Evolutionary conservation across 345 rosid species (phyloP).

Genomic region (Aurinia saxatilis): DNA sequence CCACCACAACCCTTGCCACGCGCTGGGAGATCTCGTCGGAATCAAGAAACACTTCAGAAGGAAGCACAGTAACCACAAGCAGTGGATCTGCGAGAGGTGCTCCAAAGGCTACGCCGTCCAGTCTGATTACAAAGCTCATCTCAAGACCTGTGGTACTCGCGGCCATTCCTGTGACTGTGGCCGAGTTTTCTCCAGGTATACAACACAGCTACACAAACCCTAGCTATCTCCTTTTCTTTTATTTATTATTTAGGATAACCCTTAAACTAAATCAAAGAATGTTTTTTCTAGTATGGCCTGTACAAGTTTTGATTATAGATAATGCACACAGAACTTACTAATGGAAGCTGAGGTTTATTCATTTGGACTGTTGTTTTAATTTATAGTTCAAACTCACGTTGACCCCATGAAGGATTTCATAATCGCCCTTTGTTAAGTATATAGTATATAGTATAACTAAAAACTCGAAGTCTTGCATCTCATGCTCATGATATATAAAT

Average conservation of each 20-base stretch:
- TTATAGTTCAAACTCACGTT: constrained; percentile 15
- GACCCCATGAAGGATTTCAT: constrained; percentile 21
- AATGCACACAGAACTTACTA: constrained; percentile 10
- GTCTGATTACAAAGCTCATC: constrained; percentile 97
- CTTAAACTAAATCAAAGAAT: constrained; percentile 28
- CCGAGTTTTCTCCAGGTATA: constrained; percentile 98
- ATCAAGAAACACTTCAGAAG: constrained; percentile 93
- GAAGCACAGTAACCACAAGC: constrained; percentile 89
- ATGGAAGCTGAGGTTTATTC: constrained; percentile 11
- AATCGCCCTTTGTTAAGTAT: constrained; percentile 22
- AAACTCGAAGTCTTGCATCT: constrained; percentile 21
- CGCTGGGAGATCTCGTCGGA: constrained; percentile 95
- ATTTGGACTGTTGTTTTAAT: constrained; percentile 11
- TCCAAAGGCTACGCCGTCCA: constrained; percentile 95
- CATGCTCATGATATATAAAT: constrained; percentile 16
- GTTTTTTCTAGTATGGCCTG: constrained; percentile 24
- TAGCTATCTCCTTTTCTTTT: neutral
- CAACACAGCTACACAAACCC: no score
- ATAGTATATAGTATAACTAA: constrained; percentile 17
- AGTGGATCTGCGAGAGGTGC: constrained; percentile 94
- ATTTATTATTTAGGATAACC: constrained; percentile 1
- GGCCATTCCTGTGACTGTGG: constrained; percentile 99
- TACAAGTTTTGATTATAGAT: constrained; percentile 14
- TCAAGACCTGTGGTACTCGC: constrained; percentile 95
- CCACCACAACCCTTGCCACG: constrained; percentile 95